phyloP scores from a whole-genome alignment of 2,329 filamentous ascomycete genomes.

The Rhynchosporium graminicola region DNA sequence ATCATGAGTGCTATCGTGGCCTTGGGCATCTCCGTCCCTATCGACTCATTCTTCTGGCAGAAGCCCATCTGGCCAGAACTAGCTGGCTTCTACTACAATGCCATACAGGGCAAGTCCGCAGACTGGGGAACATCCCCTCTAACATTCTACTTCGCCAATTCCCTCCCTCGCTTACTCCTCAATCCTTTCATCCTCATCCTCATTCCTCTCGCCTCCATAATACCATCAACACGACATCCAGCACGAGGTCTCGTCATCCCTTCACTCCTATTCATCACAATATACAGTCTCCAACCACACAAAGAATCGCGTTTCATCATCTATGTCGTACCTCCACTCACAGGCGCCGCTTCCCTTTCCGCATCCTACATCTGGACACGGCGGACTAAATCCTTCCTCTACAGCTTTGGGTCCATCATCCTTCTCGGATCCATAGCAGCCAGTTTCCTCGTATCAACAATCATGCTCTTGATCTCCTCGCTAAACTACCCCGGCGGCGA shows the following conservation, averaged over 20 bases:
- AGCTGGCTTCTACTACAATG: constrained; percentile 88
- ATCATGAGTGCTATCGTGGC: constrained; percentile 64
- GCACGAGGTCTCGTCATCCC: constrained; percentile 61
- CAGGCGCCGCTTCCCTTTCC: constrained; percentile 72
- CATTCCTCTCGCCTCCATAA: constrained; percentile 52
- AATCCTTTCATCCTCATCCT: constrained; percentile 71
- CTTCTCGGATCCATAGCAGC: constrained; percentile 61
- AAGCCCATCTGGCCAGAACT: constrained; percentile 86
- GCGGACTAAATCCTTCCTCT: constrained; percentile 59
- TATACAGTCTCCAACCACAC: constrained; percentile 89
- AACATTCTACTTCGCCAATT: constrained; percentile 82
- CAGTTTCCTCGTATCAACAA: constrained; percentile 61
- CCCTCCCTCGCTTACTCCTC: constrained; percentile 78
- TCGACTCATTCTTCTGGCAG: constrained; percentile 97
- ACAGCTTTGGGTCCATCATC: constrained; percentile 53
- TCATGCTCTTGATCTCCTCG: constrained; percentile 75
- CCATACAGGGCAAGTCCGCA: constrained; percentile 76
- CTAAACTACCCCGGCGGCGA: constrained; percentile 93
- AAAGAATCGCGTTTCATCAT: constrained; percentile 97
- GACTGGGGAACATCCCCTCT: constrained; percentile 87
- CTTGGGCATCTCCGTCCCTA: constrained; percentile 66
- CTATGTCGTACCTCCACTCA: constrained; percentile 80
- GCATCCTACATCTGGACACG: constrained; percentile 71
- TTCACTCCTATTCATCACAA: constrained; percentile 67
- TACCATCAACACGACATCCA: constrained; percentile 48